Percentiles rank a stretch among this genome's conserved stretches.
Conservation (phyloP, 2,329 filamentous ascomycete species). For the Penicillium janthinellum region DNA sequence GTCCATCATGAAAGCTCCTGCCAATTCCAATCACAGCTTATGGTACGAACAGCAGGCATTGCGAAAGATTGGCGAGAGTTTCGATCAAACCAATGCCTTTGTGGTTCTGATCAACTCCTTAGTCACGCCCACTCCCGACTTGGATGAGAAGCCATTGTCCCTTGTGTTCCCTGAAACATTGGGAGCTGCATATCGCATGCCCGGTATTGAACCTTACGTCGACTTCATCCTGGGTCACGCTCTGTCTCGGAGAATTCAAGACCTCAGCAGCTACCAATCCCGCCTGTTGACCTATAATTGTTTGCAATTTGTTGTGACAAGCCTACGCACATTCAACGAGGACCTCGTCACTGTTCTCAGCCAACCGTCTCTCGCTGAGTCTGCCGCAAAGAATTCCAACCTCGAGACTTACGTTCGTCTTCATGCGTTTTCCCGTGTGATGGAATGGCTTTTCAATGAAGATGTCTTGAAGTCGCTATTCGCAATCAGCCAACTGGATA, state of each 20-base stretch:
- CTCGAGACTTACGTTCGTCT: slow-evolving; percentile 78
- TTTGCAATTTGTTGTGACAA: slow-evolving; percentile 78
- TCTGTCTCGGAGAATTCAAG: slow-evolving; percentile 67
- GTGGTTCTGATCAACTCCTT: slow-evolving; percentile 75
- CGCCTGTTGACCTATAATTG: slow-evolving; percentile 76
- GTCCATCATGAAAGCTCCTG: slow-evolving; percentile 43
- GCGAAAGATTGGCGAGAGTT: slow-evolving; percentile 72
- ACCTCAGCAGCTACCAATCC: slow-evolving; percentile 69
- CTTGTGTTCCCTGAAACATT: slow-evolving; percentile 86
- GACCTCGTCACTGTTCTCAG: slow-evolving; percentile 85
- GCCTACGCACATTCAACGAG: slow-evolving; percentile 88
- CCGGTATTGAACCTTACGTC: slow-evolving; percentile 88
- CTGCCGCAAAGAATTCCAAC: slow-evolving; percentile 71
- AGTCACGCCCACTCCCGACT: slow-evolving; percentile 58
- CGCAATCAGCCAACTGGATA: slow-evolving; percentile 73
- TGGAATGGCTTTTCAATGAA: slow-evolving; percentile 98
- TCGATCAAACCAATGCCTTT: slow-evolving; percentile 85
- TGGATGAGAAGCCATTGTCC: slow-evolving; percentile 64
- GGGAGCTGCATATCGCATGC: slow-evolving; percentile 73
- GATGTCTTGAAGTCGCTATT: slow-evolving; percentile 81
- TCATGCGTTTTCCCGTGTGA: slow-evolving; percentile 90
- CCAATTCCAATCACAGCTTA: slow-evolving; percentile 42
- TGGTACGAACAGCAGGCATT: slow-evolving; percentile 64
- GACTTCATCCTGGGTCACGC: slow-evolving; percentile 86
- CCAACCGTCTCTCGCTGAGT: slow-evolving; percentile 72